These are phyloP conservation scores for Starmera dryadoides DNA, from an alignment of 805 yeast genomes.

Conservation along the genomic window DNA sequence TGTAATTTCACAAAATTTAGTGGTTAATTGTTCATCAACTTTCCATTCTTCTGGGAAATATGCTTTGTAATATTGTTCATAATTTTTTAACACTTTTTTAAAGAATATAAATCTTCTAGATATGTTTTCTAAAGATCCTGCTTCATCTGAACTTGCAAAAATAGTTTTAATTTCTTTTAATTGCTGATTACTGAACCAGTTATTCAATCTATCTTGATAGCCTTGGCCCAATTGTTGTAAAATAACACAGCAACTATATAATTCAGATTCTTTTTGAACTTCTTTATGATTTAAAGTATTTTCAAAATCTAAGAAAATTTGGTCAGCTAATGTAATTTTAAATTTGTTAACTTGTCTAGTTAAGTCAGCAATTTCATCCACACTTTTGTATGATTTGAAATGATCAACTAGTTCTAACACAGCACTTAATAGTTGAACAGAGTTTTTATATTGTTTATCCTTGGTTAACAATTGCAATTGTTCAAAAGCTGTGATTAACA, in stretches of 20 bases:
- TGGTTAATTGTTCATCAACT: constrained; percentile 53
- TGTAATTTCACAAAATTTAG: constrained; percentile 62
- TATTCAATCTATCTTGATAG: constrained; percentile 50
- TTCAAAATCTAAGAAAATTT: constrained; percentile 70
- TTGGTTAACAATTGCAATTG: constrained; percentile 42
- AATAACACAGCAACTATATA: constrained; percentile 63
- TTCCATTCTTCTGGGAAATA: constrained; percentile 72
- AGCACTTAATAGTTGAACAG: constrained; percentile 56
- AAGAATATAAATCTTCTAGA: constrained; percentile 77
- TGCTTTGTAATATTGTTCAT: constrained; percentile 41
- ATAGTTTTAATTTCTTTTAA: constrained; percentile 70
- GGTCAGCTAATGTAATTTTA: constrained; percentile 57
- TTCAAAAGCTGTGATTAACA: constrained; percentile 71
- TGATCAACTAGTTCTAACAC: constrained; percentile 65
- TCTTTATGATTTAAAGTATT: constrained; percentile 28
- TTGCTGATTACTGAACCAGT: constrained; percentile 66
- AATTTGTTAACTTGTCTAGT: constrained; percentile 51
- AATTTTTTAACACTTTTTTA: constrained; percentile 56
- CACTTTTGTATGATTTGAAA: constrained; percentile 75
- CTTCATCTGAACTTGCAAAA: constrained; percentile 79
- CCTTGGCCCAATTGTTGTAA: constrained; percentile 56
- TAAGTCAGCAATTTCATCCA: constrained; percentile 68
- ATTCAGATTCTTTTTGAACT: constrained; percentile 19
- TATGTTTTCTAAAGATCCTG: constrained; percentile 87
- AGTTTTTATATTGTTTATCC: constrained; percentile 42